Base-by-base conservation (phyloP, 768 basidiomycete species). In the Pisolithus marmoratus region DNA sequence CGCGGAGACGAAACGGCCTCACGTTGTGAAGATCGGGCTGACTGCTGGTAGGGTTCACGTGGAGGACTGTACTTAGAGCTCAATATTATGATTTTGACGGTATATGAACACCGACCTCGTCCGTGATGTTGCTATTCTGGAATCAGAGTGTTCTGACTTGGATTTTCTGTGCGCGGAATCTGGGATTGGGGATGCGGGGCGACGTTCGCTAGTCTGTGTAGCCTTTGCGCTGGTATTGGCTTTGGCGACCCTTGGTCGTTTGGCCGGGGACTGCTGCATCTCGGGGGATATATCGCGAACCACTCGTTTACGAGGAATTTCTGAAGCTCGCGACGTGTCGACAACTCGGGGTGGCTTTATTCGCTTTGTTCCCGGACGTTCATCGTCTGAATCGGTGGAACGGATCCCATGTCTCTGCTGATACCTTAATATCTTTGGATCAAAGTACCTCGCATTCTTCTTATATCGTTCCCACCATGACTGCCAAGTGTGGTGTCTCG, bases 391-490 rank as follows among this genome's bases (percentile, higher is more conserved):
- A 29, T 27, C 24, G 23, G 17, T 26, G 6, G 43, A 7, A 8
- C 8, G 43, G 26, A 27, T 29, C 24, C 9, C 14, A 7, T 75
- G 58, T 49, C 70, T 70, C 51, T 54, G 49, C 50, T 74, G 74
- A 52, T 75, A 76, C 8, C 41, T 59, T 36, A 46, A 55, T 37
- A 85, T 83, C n/a, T 43, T 47, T 2, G 9, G 24, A 53, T 84
- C 74, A 48, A 81, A 83, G 0, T 56, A 22, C 0, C 31, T 57
- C 37, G 69, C 46, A 46, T 84, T 70, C 54, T 71, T 79, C 54
- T 61, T 68, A 56, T 85, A 86, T n/a, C 76, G 72, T 43, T 80
- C 75, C 22, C 81, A 75, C 85, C 85, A 86, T 4, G 82, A 82
- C n/a, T 72, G 71, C 79, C 73, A 80, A 3, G 81, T 3, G 61